A percentile compares a stretch with the other conserved stretches of the same genome.
phyloP scores from a whole-genome alignment of 345 rosid species.

The Brassica nigra region DNA sequence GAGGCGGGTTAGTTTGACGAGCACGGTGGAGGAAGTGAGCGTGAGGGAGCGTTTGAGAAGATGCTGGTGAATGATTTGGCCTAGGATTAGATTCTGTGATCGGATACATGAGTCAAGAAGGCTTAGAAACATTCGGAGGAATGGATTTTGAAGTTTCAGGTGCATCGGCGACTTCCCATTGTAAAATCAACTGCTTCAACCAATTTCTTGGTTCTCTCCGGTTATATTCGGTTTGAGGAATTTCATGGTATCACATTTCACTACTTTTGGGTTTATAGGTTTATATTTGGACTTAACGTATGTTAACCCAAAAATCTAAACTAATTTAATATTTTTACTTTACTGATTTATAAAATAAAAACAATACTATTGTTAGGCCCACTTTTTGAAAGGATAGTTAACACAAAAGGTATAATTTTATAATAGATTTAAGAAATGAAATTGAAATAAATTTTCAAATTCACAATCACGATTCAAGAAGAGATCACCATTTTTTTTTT shows the following conservation, averaged over 20 bases:
- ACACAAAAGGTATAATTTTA: constrained; percentile 21
- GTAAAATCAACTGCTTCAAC: background rate
- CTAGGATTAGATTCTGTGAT: constrained; percentile 31
- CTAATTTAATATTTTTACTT: background rate
- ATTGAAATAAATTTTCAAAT: constrained; percentile 13
- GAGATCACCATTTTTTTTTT: background rate
- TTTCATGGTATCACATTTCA: background rate
- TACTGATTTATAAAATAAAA: background rate
- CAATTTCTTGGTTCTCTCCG: background rate
- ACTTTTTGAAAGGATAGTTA: background rate
- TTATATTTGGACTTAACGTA: no score
- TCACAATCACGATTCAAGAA: constrained; percentile 23
- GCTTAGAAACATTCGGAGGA: constrained; percentile 24
- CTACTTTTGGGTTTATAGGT: background rate
- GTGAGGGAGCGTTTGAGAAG: constrained; percentile 31
- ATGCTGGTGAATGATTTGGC: constrained; percentile 38
- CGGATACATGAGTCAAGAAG: constrained; percentile 38
- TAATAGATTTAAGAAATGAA: background rate
- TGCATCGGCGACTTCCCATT: background rate
- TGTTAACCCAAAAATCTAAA: no score
- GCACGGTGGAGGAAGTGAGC: background rate
- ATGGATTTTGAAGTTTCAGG: background rate
- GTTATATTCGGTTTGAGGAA: background rate
- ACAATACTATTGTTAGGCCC: background rate
- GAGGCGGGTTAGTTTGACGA: constrained; percentile 34